Evolutionary conservation across 106 monocot species (phyloP).

Genomic region (Hemerocallis citrina): DNA sequence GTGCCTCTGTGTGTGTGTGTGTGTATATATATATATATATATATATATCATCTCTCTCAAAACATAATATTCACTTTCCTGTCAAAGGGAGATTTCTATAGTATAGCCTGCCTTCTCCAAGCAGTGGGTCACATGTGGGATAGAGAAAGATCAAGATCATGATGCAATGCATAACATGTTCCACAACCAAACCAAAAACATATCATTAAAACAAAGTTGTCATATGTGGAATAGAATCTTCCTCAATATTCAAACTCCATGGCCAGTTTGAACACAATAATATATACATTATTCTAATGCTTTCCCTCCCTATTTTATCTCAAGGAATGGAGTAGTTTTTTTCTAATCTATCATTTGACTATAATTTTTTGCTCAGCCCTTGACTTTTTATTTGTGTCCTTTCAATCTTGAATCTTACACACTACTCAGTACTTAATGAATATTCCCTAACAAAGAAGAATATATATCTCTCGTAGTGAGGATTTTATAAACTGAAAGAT

Average conservation of each 20-base stretch:
- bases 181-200: background rate
- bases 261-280: background rate
- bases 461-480: too few species aligned
- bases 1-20: too few species aligned
- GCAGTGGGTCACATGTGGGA: conserved; percentile 63
- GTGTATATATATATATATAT: too few species aligned
- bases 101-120: conserved; percentile 17
- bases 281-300: background rate
- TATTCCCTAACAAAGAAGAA: too few species aligned
- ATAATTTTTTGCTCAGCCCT: too few species aligned
- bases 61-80: conserved; percentile 9
- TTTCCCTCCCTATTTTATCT: background rate
- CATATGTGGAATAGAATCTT: conserved; percentile 76
- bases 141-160: conserved; percentile 46
- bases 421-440: too few species aligned
- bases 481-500: too few species aligned
- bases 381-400: too few species aligned
- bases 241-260: conserved; percentile 42
- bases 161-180: conserved; percentile 35
- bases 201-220: conserved; percentile 27
- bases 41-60: background rate
- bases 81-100: conserved; percentile 58
- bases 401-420: too few species aligned
- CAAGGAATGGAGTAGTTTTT: too few species aligned
- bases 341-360: too few species aligned